Percentiles rank a stretch among this genome's conserved stretches.
Evolutionary conservation across 148 eudicot species (phyloP).

Genomic region (Limonium bicolor): DNA sequence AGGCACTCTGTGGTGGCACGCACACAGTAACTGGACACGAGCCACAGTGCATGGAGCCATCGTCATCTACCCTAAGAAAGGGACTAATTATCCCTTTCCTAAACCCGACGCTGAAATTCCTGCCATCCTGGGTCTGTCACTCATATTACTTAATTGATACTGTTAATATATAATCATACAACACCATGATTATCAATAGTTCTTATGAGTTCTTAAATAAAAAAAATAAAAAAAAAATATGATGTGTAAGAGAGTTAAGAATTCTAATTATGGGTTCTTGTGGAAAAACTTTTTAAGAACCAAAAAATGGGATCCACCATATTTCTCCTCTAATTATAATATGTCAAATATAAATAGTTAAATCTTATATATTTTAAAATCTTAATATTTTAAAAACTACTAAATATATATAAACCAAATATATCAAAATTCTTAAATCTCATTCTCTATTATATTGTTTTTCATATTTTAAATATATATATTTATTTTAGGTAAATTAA

Average conservation of each 20-base stretch:
- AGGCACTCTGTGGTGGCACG: conserved; percentile 5
- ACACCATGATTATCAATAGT: neutral
- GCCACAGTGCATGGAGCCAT: conserved; percentile 4
- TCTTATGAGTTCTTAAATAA: neutral
- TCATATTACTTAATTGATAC: neutral
- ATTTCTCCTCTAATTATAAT: too few relatives aligned
- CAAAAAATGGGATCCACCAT: too few relatives aligned
- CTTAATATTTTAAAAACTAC: too few relatives aligned
- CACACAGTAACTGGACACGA: conserved; percentile 4
- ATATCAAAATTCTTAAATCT: too few relatives aligned
- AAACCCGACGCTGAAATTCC: conserved; percentile 1
- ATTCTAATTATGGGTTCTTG: neutral
- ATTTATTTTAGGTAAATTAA: too few relatives aligned
- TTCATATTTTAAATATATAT: too few relatives aligned
- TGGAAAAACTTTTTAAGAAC: neutral
- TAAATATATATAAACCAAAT: too few relatives aligned
- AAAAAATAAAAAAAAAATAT: too few relatives aligned
- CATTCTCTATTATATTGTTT: too few relatives aligned
- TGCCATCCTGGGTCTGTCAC: neutral
- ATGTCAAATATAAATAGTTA: too few relatives aligned
- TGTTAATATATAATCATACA: neutral
- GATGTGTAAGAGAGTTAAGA: too few relatives aligned
- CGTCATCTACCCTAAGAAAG: neutral
- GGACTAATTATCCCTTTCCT: neutral
- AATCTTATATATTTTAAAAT: too few relatives aligned